phyloP scores from a whole-genome alignment of 306 rosid genomes.

The Prunus mongolica region DNA sequence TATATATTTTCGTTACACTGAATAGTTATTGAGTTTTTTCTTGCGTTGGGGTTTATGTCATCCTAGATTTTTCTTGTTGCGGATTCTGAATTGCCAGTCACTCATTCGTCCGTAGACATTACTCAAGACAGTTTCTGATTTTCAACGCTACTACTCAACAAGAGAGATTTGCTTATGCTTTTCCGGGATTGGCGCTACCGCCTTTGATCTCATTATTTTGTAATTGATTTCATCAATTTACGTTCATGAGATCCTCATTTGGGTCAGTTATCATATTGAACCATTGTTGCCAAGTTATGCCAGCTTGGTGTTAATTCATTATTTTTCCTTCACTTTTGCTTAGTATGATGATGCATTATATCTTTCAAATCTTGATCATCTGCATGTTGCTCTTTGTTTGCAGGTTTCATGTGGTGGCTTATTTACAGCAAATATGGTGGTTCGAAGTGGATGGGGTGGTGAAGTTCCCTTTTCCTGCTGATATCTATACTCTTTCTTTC shows the following conservation, averaged over 20 bases:
- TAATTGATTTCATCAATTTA: neutral
- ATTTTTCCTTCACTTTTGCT: neutral
- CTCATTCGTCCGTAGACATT: neutral
- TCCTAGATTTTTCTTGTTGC: neutral
- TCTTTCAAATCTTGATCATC: neutral
- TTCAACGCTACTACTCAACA: neutral
- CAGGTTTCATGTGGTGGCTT: conserved; percentile 80
- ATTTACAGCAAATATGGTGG: conserved; percentile 98
- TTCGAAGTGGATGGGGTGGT: conserved; percentile 84
- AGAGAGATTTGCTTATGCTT: neutral
- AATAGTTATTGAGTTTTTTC: neutral
- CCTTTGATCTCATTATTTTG: neutral
- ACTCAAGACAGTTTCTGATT: neutral
- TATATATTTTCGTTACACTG: neutral
- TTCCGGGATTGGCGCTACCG: neutral
- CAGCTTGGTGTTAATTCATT: neutral
- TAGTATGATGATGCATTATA: neutral
- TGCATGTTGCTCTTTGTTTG: conserved; percentile 26
- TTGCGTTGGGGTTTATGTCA: neutral
- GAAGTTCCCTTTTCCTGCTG: conserved; percentile 78
- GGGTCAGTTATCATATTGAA: neutral
- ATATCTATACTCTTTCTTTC: conserved; percentile 69
- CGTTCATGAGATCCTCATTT: neutral
- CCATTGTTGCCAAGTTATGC: neutral
- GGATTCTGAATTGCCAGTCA: neutral